Evolutionary conservation across 139 green algal genomes (phyloP), one percentile per base, ranked within the genome.

Genomic region (Coccomyxa sp.): DNA sequence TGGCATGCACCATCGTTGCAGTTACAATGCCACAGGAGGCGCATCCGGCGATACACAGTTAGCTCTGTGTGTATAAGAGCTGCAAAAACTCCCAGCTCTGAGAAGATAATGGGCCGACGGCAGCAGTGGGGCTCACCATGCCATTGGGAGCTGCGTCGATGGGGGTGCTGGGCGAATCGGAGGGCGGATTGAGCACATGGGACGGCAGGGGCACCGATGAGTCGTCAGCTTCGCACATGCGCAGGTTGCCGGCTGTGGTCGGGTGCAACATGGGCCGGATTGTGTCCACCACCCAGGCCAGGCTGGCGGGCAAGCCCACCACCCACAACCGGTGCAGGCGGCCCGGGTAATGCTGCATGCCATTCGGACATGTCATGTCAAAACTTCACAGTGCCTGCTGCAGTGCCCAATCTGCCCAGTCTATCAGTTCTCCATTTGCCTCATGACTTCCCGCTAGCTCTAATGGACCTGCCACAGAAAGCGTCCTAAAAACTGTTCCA

Each of bases 311-410:
- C 30, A 90, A 59, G 67, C 89, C 87, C 81, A 92, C 81, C 76
- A 92, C 59, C 79, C 86, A 86, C 28, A 90, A 68, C 45, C 81
- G 82, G 67, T 91, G 81, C 66, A 92, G 83, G 51, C 88, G 87
- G 28, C 28, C 67, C 13, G 83, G 83, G 67, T 81, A 86, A 57
- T 86, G 78, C 83, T 86, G 79, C 83, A 71, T 18, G 31, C 30
- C 31, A 68, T 23, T 21, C 79, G 75, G 3, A 51, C 38, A 51
- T 51, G 38, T 51, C 38, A 51, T 51, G 38, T 51, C 38, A 7
- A 51, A 51, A 7, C 7, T 3, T 15, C 10, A 60, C 77, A 31
- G 31, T 30, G 32, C 32, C 9, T 58, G 77, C 13, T 81, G 77
- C 32, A 79, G 10, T n/a, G 63, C 63, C 15, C 63, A 17, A 15